A percentile compares a stretch with the other conserved stretches of the same genome.
Evolutionary conservation across 2,329 filamentous ascomycete species (phyloP).

Genomic region (Fusarium pseudonygamai): DNA sequence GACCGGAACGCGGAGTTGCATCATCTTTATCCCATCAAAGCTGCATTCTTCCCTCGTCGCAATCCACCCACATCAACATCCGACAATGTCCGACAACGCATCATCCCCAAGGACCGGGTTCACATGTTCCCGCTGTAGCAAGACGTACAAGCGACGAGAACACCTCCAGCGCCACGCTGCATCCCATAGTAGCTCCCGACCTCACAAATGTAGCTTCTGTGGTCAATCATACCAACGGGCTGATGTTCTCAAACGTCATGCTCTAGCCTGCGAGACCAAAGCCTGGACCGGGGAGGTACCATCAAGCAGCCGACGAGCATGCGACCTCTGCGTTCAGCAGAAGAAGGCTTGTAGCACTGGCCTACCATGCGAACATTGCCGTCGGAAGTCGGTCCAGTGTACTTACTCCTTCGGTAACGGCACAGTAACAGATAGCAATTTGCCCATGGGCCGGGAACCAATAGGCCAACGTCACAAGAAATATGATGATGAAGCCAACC

Average conservation of each 20-base stretch:
- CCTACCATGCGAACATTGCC: neutral
- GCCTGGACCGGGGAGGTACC: rapidly evolving
- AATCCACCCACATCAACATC: neutral
- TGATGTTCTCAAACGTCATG: neutral
- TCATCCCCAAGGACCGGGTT: neutral
- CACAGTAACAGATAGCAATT: rapidly evolving
- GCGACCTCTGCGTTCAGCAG: neutral
- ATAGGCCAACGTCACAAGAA: too few species aligned
- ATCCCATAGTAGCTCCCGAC: neutral
- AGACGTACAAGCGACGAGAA: slow-evolving; percentile 2
- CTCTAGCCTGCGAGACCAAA: neutral
- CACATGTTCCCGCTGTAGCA: neutral
- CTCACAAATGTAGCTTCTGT: neutral
- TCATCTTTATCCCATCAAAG: neutral
- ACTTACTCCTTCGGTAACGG: neutral
- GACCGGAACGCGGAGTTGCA: neutral
- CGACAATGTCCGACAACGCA: neutral
- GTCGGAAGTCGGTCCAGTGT: neutral
- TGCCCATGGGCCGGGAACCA: neutral
- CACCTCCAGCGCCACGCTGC: neutral
- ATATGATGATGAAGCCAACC: rapidly evolving
- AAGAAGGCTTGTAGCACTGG: slow-evolving; percentile 1
- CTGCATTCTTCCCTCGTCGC: neutral
- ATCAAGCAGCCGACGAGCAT: neutral
- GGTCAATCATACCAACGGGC: neutral